Base-by-base conservation (phyloP, 371 early-diverging fungal species). In the Mucor racemosus region DNA sequence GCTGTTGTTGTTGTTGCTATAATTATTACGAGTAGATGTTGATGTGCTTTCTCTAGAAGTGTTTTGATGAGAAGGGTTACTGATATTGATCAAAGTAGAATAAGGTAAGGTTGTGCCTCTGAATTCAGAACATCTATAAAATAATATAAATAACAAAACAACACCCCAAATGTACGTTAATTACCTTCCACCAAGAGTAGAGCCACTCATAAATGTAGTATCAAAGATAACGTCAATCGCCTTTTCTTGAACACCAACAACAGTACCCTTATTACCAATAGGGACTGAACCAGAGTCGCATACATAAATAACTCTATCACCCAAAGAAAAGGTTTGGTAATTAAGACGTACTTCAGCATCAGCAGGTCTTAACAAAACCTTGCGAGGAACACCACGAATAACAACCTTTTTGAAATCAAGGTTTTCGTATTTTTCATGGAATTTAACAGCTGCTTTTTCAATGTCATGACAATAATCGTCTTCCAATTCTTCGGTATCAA, bases 171-270 rank as follows among this genome's bases (percentile, higher is more conserved):
- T 11, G 72, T 59, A 50, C 68, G 78, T 14, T 4, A 3, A 65
- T 66, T 70, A 88, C 76, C 90, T 74, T 57, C 91, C 94, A 60
- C 88, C 89, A 33, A 97, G 78, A n/a, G 80, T 86, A 40, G 82
- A 84, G 0, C 94, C 96, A 56, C 90, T 88, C 84, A 95, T 87
- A 65, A 96, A 92, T 3, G 88, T 72, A 36, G 78, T 71, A 70
- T 98, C 99, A 73, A 97, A 94, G 0, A 98, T 74, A 9, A 98
- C 86, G 62, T 98, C 97, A 4, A 97, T 67, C 33, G 81, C 72
- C 53, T 84, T 76, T 11, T 86, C 90, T 34, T 92, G 86, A 9
- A 94, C 82, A 10, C 91, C 94, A 53, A 97, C 91, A 3, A 97
- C 88, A 11, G 92, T 93, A 21, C 98, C 98, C 62, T 84, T 83